These are phyloP conservation scores for Penicillium italicum DNA, from an alignment of 2,329 filamentous ascomycete species.

Conservation along the genomic window DNA sequence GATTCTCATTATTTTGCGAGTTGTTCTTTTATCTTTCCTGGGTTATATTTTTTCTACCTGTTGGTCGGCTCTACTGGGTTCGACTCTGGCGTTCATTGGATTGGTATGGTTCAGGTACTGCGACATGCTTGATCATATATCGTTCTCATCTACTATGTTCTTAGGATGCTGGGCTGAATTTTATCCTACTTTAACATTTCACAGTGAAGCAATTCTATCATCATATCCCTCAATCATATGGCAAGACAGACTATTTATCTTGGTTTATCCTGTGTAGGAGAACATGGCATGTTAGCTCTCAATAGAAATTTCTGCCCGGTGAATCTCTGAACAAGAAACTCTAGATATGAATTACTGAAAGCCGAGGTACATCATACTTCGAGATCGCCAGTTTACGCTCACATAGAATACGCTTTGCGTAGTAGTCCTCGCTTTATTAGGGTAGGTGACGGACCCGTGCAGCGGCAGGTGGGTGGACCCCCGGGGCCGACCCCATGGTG, in stretches of 20 bases:
- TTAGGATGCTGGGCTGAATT: neutral
- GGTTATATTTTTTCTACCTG: conserved; percentile 14
- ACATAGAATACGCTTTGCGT: neutral
- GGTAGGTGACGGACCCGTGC: neutral
- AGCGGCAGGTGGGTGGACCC: neutral
- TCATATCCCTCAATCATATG: neutral
- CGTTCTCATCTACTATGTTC: conserved; percentile 2
- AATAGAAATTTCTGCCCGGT: neutral
- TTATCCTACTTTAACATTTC: neutral
- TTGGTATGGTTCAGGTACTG: conserved; percentile 10
- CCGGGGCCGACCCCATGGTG: too few relatives aligned
- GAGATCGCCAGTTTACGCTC: neutral
- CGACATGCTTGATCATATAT: conserved; percentile 12
- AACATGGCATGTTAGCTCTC: neutral
- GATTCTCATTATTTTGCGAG: conserved; percentile 6
- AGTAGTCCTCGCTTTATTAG: neutral
- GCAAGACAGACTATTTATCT: neutral
- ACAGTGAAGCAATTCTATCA: neutral
- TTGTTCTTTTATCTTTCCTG: conserved; percentile 9
- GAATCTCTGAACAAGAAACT: neutral
- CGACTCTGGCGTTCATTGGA: conserved; percentile 20
- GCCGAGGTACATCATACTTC: neutral
- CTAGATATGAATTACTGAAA: neutral
- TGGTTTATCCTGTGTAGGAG: neutral
- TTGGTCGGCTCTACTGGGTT: conserved; percentile 2